Evolutionary conservation across 225 moss, liverwort and hornwort genomes (phyloP), one percentile per base, ranked within the genome.

Genomic region (Straminergon stramineum): DNA sequence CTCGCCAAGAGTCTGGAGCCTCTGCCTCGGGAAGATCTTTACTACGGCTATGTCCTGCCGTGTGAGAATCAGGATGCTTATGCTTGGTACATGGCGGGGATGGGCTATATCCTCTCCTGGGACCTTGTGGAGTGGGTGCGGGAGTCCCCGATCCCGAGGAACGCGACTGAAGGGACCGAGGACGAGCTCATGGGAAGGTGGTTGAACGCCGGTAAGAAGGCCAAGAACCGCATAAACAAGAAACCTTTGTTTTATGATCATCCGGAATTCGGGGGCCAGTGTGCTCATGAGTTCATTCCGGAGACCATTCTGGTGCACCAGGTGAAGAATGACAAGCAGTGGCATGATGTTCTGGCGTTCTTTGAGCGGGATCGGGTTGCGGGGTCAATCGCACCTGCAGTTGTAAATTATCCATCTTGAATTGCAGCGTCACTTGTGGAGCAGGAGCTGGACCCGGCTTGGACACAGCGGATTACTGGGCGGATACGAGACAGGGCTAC

Each of bases 81-180:
- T 30, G 31, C 90, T 24, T 89, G 90, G 91, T 96, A 96, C 89
- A 96, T 97, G 97, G 95, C 96, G 16, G 96, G 95, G 15, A 94
- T 94, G 96, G 97, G 97, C 30, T 96, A 97, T 71, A 51, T 97
- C 80, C 85, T 97, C 63, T 96, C 96, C 7, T 97, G 96, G 96
- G 96, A 97, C 82, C 87, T 97, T 24, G 96, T 97, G 82, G 11
- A 89, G 63, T 96, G 96, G 96, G 89, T 97, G 57, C 85, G 64
- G 27, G 84, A 90, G 16, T 96, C 96, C 4, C 92, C 96, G n/a
- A 89, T 91, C 27, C 88, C 93, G 7, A 93, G 92, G 43, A 96
- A 94, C 81, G 80, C 61, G 5, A 93, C 90, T 15, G 87, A 92
- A 4, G 96, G 97, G 80, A 81, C 90, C 11, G 96, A 97, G 87